A percentile compares a stretch with the other conserved stretches of the same genome.
Evolutionary conservation across 257 asterid species (phyloP).

Genomic region (Nyctanthes arbortristis): DNA sequence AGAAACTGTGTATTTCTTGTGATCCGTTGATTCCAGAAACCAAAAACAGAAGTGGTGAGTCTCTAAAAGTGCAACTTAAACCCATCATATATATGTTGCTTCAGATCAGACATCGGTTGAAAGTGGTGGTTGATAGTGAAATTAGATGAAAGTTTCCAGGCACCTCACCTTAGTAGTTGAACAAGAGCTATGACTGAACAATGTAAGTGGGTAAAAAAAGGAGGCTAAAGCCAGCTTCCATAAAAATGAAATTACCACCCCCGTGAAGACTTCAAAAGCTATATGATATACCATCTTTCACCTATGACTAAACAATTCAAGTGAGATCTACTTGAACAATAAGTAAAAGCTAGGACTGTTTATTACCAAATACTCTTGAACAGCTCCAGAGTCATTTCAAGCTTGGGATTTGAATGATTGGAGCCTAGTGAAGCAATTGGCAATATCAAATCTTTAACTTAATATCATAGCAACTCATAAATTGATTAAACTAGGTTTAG

Average conservation of each 20-base stretch:
- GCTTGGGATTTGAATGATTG: background rate
- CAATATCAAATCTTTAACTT: background rate
- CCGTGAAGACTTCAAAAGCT: background rate
- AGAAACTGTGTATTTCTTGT: background rate
- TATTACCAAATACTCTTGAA: background rate
- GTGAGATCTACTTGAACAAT: background rate
- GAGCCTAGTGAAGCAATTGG: constrained; percentile 1
- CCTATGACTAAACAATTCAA: background rate
- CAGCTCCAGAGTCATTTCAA: background rate
- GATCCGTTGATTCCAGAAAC: background rate
- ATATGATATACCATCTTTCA: background rate
- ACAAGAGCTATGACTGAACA: no score
- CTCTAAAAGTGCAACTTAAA: background rate
- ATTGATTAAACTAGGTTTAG: background rate
- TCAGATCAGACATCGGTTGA: background rate
- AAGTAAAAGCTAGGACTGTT: background rate
- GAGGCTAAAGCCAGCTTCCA: no score
- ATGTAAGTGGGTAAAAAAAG: no score
- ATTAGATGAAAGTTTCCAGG: background rate
- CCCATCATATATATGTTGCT: background rate
- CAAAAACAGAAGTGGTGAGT: background rate
- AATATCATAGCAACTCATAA: background rate
- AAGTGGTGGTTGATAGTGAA: background rate
- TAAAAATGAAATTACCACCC: no score
- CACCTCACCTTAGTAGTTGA: background rate